phyloP scores from a whole-genome alignment of 2,329 filamentous ascomycete genomes.

The Arthroderma uncinatum region DNA sequence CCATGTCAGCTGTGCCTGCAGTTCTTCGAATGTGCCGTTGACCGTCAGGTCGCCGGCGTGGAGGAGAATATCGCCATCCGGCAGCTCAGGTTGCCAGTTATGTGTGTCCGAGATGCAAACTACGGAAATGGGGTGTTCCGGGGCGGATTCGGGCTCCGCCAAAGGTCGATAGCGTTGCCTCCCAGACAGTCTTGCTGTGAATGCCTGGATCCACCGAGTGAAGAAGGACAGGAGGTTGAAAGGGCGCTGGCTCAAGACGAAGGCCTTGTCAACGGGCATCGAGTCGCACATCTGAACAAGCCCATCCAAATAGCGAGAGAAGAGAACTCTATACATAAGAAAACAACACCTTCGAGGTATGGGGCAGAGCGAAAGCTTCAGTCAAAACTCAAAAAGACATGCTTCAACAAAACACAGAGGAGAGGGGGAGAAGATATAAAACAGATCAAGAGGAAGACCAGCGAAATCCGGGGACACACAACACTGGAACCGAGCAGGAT shows the following conservation, averaged over 20 bases:
- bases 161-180: neutral
- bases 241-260: neutral
- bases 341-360: neutral
- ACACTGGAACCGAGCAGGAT: neutral
- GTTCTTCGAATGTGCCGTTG: constrained; percentile 34
- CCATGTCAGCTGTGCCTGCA: constrained; percentile 35
- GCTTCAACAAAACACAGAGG: neutral
- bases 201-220: constrained; percentile 2
- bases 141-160: neutral
- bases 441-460: neutral
- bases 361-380: neutral
- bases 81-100: constrained; percentile 29
- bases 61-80: constrained; percentile 37
- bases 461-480: neutral
- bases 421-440: neutral
- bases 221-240: neutral
- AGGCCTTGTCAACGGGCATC: constrained; percentile 3
- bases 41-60: constrained; percentile 42
- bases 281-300: constrained; percentile 3
- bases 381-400: constrained; percentile 1
- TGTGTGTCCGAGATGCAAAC: constrained; percentile 37
- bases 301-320: constrained; percentile 2
- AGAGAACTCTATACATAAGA: constrained; percentile 1
- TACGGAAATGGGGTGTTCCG: constrained; percentile 6
- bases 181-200: neutral